These are phyloP conservation scores for Eucalyptus regnans DNA, from an alignment of 345 rosid species.

Conservation along the genomic window DNA sequence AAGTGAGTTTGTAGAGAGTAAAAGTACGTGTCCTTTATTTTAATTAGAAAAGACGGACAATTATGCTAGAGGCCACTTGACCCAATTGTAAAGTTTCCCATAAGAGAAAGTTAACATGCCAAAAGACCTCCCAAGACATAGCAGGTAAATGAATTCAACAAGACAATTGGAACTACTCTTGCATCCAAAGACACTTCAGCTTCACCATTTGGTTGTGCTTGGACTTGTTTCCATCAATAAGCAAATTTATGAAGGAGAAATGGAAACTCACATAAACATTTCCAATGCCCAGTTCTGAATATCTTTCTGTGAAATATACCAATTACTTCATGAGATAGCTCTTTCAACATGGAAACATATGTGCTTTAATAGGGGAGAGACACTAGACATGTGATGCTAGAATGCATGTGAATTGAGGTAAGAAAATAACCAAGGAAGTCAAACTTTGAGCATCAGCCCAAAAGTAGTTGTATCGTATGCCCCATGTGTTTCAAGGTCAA, in stretches of 20 bases:
- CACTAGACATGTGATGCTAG: neutral
- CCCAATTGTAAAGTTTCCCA: neutral
- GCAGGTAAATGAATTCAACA: neutral
- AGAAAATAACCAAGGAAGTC: neutral
- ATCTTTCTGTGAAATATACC: neutral
- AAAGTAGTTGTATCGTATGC: neutral
- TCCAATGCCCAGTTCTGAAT: neutral
- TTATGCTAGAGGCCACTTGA: neutral
- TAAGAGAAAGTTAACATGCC: neutral
- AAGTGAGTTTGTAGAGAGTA: neutral
- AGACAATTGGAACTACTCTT: neutral
- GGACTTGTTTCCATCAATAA: neutral
- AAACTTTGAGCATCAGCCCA: neutral
- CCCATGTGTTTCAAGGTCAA: neutral
- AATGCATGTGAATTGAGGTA: neutral
- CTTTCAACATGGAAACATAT: neutral
- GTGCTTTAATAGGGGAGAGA: neutral
- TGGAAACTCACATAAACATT: neutral
- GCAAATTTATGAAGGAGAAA: neutral
- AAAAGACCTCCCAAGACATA: neutral
- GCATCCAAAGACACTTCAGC: neutral
- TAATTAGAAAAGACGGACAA: neutral
- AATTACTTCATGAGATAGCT: neutral
- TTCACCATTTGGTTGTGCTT: neutral
- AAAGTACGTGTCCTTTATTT: neutral